Evolutionary conservation across 2,329 filamentous ascomycete species (phyloP).

Genomic region (Sphaerostilbella broomeana): DNA sequence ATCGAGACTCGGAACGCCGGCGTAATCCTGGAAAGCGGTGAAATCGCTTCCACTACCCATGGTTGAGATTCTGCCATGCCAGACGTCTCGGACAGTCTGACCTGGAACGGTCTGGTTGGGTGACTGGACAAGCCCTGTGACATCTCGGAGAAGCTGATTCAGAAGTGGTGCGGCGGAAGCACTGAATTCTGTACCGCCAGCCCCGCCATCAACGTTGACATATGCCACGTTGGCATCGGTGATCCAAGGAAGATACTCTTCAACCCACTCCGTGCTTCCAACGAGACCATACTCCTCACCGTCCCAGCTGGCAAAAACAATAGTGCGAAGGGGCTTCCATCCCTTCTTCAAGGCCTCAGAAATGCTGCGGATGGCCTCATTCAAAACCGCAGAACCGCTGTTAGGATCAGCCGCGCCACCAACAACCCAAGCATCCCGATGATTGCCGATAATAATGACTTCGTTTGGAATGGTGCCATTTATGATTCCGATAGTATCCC

Average conservation of each 20-base stretch:
- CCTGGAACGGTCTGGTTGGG: slow-evolving; percentile 68
- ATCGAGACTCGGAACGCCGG: slow-evolving; percentile 59
- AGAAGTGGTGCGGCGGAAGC: slow-evolving; percentile 68
- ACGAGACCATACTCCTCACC: slow-evolving; percentile 81
- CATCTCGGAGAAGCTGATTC: slow-evolving; percentile 64
- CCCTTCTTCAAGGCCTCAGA: slow-evolving; percentile 59
- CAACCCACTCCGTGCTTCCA: slow-evolving; percentile 88
- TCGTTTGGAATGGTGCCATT: slow-evolving; percentile 82
- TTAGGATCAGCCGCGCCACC: slow-evolving; percentile 82
- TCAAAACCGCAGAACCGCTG: slow-evolving; percentile 71
- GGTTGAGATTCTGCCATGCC: slow-evolving; percentile 54
- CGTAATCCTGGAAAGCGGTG: slow-evolving; percentile 67
- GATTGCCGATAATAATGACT: slow-evolving; percentile 85
- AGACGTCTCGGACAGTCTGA: slow-evolving; percentile 66
- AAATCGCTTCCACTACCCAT: slow-evolving; percentile 71
- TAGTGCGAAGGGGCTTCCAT: slow-evolving; percentile 66
- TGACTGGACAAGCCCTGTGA: slow-evolving; percentile 55
- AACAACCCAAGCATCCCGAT: slow-evolving; percentile 83
- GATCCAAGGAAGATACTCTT: slow-evolving; percentile 81
- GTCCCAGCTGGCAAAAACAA: slow-evolving; percentile 82
- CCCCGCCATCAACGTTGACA: slow-evolving; percentile 76
- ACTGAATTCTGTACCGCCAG: slow-evolving; percentile 56
- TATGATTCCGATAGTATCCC: slow-evolving; percentile 89
- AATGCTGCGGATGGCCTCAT: slow-evolving; percentile 71
- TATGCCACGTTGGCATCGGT: slow-evolving; percentile 68